These are phyloP conservation scores for Verticillium zaregamsianum DNA, from an alignment of 2,329 filamentous ascomycete species.

Conservation along the genomic window DNA sequence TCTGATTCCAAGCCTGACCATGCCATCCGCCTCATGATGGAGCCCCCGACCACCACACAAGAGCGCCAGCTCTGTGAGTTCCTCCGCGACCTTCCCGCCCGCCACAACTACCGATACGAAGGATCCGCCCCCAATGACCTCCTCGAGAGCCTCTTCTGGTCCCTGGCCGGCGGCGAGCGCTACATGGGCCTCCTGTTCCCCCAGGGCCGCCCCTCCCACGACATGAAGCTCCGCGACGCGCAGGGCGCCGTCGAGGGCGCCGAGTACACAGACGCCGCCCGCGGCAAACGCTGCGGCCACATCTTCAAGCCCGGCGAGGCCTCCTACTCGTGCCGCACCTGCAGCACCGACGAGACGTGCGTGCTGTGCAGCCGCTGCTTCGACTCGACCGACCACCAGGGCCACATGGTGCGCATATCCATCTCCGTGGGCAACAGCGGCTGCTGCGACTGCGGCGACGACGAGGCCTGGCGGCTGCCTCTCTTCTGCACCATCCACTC, in stretches of 20 bases:
- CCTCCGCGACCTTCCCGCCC: slow-evolving; percentile 71
- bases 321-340: slow-evolving; percentile 91
- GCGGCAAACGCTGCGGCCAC: slow-evolving; percentile 92
- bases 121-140: slow-evolving; percentile 68
- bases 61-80: slow-evolving; percentile 83
- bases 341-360: slow-evolving; percentile 90
- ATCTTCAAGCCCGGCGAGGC: slow-evolving; percentile 95
- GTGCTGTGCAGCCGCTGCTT: slow-evolving; percentile 93
- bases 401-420: slow-evolving; percentile 84
- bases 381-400: slow-evolving; percentile 89
- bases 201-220: slow-evolving; percentile 58
- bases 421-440: slow-evolving; percentile 89
- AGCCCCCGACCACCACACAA: slow-evolving; percentile 54
- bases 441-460: slow-evolving; percentile 95
- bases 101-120: slow-evolving; percentile 72
- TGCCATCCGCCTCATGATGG: slow-evolving; percentile 35
- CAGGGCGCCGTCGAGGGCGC: slow-evolving; percentile 92
- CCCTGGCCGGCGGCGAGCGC: slow-evolving; percentile 71
- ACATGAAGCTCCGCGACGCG: slow-evolving; percentile 76
- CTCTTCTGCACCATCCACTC: slow-evolving; percentile 94
- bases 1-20: neutral
- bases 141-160: slow-evolving; percentile 78
- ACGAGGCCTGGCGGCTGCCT: slow-evolving; percentile 86
- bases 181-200: slow-evolving; percentile 81
- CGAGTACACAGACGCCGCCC: slow-evolving; percentile 88